These are phyloP conservation scores for Fusarium goolgardi DNA, from an alignment of 2,329 filamentous ascomycete species.

Conservation along the genomic window DNA sequence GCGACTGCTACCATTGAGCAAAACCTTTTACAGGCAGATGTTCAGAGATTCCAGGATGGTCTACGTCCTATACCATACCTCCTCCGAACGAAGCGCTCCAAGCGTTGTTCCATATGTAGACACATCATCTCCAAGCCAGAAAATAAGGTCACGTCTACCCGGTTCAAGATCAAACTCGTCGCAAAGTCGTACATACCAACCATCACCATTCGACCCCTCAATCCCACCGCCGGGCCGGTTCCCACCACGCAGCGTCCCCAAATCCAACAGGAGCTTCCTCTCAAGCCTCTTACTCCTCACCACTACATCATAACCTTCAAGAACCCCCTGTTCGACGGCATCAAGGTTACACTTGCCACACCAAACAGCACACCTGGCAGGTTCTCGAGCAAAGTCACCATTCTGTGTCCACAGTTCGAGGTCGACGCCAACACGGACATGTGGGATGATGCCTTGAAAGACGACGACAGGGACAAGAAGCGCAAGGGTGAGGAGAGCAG, in stretches of 20 bases:
- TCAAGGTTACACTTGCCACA: conserved; percentile 88
- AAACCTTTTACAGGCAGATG: conserved; percentile 62
- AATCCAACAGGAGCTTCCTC: conserved; percentile 49
- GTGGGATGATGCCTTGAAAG: conserved; percentile 88
- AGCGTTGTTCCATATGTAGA: conserved; percentile 90
- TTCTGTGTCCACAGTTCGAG: conserved; percentile 93
- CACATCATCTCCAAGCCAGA: conserved; percentile 97
- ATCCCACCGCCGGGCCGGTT: conserved; percentile 52
- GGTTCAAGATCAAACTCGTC: conserved; percentile 92
- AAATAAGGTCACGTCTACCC: conserved; percentile 85
- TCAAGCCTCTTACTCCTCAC: conserved; percentile 69
- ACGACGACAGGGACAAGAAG: conserved; percentile 55
- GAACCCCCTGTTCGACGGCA: conserved; percentile 92
- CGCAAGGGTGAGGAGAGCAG: conserved; percentile 56
- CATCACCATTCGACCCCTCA: conserved; percentile 76
- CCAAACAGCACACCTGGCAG: conserved; percentile 81
- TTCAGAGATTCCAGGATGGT: conserved; percentile 74
- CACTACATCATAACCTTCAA: conserved; percentile 92
- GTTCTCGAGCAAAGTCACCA: conserved; percentile 83
- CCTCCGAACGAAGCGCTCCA: conserved; percentile 90
- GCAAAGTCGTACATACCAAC: conserved; percentile 89
- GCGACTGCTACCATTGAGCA: conserved; percentile 66
- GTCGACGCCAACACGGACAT: conserved; percentile 90
- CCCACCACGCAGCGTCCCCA: conserved; percentile 52
- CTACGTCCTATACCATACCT: conserved; percentile 85